Percentiles rank a stretch among this genome's conserved stretches.
phyloP scores from a whole-genome alignment of 208 protist species.

The Hexamita inflata region DNA sequence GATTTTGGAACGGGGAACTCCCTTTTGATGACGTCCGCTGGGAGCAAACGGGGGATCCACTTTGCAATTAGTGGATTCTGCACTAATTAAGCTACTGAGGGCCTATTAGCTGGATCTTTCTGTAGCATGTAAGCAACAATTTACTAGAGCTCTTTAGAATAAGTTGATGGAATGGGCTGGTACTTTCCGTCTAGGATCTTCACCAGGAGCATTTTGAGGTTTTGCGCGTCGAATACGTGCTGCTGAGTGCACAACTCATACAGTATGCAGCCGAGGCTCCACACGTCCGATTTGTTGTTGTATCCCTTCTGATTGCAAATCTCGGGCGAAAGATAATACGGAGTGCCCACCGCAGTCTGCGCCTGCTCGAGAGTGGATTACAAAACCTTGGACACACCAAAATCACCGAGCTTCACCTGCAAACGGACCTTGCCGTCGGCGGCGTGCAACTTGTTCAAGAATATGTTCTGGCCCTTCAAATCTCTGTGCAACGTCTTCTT shows the following conservation, averaged over 20 bases:
- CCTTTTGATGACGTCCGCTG: not conserved
- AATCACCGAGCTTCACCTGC: conserved; percentile 32
- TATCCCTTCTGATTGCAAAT: conserved; percentile 65
- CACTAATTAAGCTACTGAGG: conserved; percentile 47
- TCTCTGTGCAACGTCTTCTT: conserved; percentile 53
- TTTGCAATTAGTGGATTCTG: conserved; percentile 35
- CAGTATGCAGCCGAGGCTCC: conserved; percentile 65
- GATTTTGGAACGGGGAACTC: conserved; percentile 28
- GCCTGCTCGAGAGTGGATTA: conserved; percentile 45
- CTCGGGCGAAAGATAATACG: conserved; percentile 72
- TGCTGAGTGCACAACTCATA: conserved; percentile 49
- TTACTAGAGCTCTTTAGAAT: conserved; percentile 48
- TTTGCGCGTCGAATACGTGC: conserved; percentile 70
- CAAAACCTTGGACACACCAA: conserved; percentile 29
- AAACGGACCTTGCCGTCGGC: conserved; percentile 22
- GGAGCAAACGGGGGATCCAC: conserved; percentile 37
- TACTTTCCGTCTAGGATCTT: conserved; percentile 65
- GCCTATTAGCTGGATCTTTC: conserved; percentile 43
- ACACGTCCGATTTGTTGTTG: conserved; percentile 73
- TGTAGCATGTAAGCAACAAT: conserved; percentile 43
- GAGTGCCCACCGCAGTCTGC: conserved; percentile 49
- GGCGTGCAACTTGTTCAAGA: conserved; percentile 31
- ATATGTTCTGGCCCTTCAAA: conserved; percentile 51
- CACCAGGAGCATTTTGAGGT: conserved; percentile 72
- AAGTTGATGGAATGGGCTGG: conserved; percentile 57